Evolutionary conservation across 1,284 basidiomycete genomes (phyloP), one percentile per base, ranked within the genome.

Genomic region (Ustilago esculenta): DNA sequence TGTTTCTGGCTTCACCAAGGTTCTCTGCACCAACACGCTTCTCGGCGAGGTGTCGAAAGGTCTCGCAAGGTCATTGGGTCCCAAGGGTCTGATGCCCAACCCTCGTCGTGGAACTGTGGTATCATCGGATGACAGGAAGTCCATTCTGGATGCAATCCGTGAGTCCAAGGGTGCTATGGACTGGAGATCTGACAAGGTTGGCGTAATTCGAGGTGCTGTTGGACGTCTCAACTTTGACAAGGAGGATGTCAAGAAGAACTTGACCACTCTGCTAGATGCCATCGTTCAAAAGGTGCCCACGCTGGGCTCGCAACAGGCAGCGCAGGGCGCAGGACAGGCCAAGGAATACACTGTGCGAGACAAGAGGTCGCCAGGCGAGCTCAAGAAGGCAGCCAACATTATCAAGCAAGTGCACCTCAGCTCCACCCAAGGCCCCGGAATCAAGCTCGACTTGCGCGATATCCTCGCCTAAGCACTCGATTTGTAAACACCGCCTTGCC

Each of bases 61-160:
- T 73, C 86, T 98, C 7, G 94, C 94, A 29, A 89, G 94, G 72
- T 88, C 92, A 59, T 86, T 98, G 23, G 96, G 95, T 79, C 94
- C 93, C 36, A 89, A 92, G 61, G 94, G 94, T 64, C 84, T 98
- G 49, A 98, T 98, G 93, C 95, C 95, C 14, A 92, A 91, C 8
- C 90, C 90, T 64, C 90, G 94, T 83, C 87, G 95, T 69, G 95
- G 95, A 3, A 96, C 94, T 0, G 95, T 98, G 8, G 77, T 75
- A 2, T 92, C 91, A 0, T 90, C 92, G 50, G 91, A 95, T 59
- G 86, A 96, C 54, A 88, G 85, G 14, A 88, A 88, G 14, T 70
- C 74, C 23, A 79, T 81, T 58, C 35, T 67, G 14, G 40, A 50
- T 18, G 92, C 90, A 58, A 89, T 98, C 58, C 86, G 87, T 72